Percentiles rank a stretch among this genome's conserved stretches.
These are phyloP conservation scores for Apiotrichum sp. DNA, from an alignment of 1,284 basidiomycete species.

Conservation along the genomic window DNA sequence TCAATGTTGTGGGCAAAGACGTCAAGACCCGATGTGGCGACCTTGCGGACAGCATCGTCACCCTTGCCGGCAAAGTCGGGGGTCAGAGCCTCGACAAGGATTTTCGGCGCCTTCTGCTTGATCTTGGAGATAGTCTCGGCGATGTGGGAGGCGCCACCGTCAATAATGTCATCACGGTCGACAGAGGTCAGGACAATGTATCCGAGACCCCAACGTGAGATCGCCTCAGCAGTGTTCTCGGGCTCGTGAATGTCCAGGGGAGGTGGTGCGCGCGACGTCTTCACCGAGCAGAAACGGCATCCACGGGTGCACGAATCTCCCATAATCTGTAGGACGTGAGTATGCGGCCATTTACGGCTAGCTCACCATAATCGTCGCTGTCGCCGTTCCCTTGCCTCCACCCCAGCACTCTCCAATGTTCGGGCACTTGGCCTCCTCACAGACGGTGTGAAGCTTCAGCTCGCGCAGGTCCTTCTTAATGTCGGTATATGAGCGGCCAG, in stretches of 20 bases:
- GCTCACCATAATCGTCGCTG: slow-evolving; percentile 96
- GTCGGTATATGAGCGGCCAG: slow-evolving; percentile 76
- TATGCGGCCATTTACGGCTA: too few species aligned
- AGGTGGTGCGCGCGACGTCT: slow-evolving; percentile 81
- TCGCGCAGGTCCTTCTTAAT: slow-evolving; percentile 96
- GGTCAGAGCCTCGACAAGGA: slow-evolving; percentile 93
- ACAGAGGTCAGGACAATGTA: slow-evolving; percentile 98
- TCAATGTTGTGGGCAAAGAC: slow-evolving; percentile 99
- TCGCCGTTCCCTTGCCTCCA: slow-evolving; percentile 78
- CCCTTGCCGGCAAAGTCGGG: slow-evolving; percentile 85
- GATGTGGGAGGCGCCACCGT: slow-evolving; percentile 90
- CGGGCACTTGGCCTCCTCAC: slow-evolving; percentile 97
- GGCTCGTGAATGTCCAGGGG: slow-evolving; percentile 95
- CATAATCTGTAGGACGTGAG: slow-evolving; percentile 66
- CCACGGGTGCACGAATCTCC: slow-evolving; percentile 99
- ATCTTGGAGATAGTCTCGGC: slow-evolving; percentile 91
- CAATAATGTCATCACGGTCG: slow-evolving; percentile 88
- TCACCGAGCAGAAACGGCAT: slow-evolving; percentile 96
- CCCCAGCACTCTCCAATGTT: slow-evolving; percentile 99
- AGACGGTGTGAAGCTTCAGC: slow-evolving; percentile 88
- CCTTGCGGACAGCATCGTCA: slow-evolving; percentile 62
- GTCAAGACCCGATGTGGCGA: slow-evolving; percentile 88
- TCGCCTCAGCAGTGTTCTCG: slow-evolving; percentile 96
- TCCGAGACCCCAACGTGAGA: slow-evolving; percentile 94
- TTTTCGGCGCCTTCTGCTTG: slow-evolving; percentile 92